phyloP scores from a whole-genome alignment of 148 eudicot genomes.

The Polygonum aviculare region DNA sequence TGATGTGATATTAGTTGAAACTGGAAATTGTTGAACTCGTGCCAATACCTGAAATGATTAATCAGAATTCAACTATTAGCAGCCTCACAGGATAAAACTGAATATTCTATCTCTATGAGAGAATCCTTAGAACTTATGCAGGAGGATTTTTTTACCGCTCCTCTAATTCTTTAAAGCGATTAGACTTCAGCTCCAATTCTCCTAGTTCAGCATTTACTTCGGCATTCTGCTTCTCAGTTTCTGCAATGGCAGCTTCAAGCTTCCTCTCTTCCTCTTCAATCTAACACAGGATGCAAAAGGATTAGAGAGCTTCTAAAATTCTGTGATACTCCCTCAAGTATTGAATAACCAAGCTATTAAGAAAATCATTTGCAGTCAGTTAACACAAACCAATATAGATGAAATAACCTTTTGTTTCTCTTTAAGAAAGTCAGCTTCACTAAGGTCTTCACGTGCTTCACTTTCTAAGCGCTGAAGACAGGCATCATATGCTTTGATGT shows the following conservation, averaged over 20 bases:
- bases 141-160: conserved; percentile 44
- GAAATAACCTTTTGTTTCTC: conserved; percentile 76
- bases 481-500: conserved; percentile 81
- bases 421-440: conserved; percentile 87
- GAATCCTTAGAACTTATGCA: background rate
- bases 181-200: conserved; percentile 78
- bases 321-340: conserved; percentile 7
- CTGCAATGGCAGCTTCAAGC: conserved; percentile 87
- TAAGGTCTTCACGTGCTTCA: conserved; percentile 64
- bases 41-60: conserved; percentile 67
- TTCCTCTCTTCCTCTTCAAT: conserved; percentile 92
- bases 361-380: background rate
- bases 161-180: conserved; percentile 87
- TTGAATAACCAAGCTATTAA: background rate
- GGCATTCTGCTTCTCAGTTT: conserved; percentile 80
- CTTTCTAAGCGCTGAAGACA: conserved; percentile 85
- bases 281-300: conserved; percentile 26
- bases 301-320: conserved; percentile 18
- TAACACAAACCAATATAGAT: background rate
- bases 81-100: background rate
- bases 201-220: conserved; percentile 79
- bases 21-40: conserved; percentile 92
- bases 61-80: conserved; percentile 4
- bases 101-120: background rate
- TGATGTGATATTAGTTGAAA: conserved; percentile 92